Percentiles rank a stretch among this genome's conserved stretches.
Evolutionary conservation across 345 rosid species (phyloP).

Genomic region (Eucalyptus paniculata): DNA sequence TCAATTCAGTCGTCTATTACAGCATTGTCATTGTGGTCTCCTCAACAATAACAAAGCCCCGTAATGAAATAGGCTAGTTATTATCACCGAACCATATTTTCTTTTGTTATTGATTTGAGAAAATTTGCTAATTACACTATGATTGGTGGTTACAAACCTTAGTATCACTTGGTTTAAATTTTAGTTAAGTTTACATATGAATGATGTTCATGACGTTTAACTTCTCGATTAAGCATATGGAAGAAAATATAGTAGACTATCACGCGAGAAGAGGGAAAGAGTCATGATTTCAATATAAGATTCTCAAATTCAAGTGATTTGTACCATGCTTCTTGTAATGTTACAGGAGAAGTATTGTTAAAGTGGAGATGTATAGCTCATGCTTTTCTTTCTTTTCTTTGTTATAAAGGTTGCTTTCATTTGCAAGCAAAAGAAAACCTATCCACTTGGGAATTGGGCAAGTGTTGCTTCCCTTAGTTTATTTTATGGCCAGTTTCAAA

Average conservation of each 20-base stretch:
- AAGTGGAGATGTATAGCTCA: not conserved
- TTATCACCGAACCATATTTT: not conserved
- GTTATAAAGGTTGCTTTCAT: not conserved
- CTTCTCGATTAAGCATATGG: not conserved
- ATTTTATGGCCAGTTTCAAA: not conserved
- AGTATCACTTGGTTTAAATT: not conserved
- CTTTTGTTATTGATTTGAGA: not conserved
- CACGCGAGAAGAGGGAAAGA: accelerated
- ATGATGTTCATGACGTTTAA: not conserved
- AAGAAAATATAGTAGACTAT: not conserved
- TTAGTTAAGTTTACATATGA: not conserved
- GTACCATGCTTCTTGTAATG: not conserved
- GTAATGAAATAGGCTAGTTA: not conserved
- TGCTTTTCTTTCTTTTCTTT: not conserved
- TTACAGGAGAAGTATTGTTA: not conserved
- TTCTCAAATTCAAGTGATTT: not conserved
- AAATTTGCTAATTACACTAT: not conserved
- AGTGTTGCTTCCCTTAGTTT: not conserved
- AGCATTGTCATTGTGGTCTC: not conserved
- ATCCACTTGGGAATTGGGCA: not conserved
- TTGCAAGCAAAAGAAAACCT: not conserved
- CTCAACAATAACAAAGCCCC: not conserved
- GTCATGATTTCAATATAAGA: not conserved
- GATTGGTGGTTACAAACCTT: not conserved
- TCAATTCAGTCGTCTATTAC: not conserved